Evolutionary conservation across 139 green algal genomes (phyloP), one percentile per base, ranked within the genome.

Genomic region (Chlorella sp.): DNA sequence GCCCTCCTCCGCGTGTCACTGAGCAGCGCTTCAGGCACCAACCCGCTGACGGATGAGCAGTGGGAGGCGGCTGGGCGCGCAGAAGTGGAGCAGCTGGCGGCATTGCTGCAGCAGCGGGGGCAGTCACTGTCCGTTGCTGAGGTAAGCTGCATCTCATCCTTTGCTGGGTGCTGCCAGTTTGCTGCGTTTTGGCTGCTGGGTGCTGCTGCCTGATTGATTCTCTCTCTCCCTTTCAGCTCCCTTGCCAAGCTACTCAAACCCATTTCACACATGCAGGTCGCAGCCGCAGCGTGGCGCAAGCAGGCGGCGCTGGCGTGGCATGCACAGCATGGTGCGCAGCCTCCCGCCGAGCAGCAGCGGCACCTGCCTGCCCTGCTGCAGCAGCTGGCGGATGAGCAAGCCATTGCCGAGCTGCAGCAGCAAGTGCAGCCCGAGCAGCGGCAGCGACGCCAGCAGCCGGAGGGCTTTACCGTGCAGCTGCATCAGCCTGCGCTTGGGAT

Each of bases 261-360:
- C 51, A 21, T 21, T 21, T 60, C 44, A 9, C 6, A 51, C 44
- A 16, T 32, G 36, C 65, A 74, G 68, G 68, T 23, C 0, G 68
- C 68, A 5, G 36, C 20, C 1, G 68, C 68, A 32, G 68, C 23
- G 5, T 51, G 18, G 68, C 68, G 34, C 68, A 74, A 51, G 68
- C 68, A 74, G 68, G 36, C 32, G 20, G 68, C 68, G 68, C 68
- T 74, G 68, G 36, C 12, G 20, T 74, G 68, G 68, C 68, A 74
- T 51, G 68, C 34, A 5, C 16, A 51, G 15, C 68, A 74, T 17
- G 25, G 68, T 30, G 4, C 5, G 68, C 20, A 74, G 34, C 34
- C 68, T 0, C 28, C 18, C 4, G 20, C 39, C 20, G 68, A 55
- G 68, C 67, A 34, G 67, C 67, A 26, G 67, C 34, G 16, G 67